Base-by-base conservation (phyloP, 768 basidiomycete genomes). In the Psilocybe subaeruginosa region DNA sequence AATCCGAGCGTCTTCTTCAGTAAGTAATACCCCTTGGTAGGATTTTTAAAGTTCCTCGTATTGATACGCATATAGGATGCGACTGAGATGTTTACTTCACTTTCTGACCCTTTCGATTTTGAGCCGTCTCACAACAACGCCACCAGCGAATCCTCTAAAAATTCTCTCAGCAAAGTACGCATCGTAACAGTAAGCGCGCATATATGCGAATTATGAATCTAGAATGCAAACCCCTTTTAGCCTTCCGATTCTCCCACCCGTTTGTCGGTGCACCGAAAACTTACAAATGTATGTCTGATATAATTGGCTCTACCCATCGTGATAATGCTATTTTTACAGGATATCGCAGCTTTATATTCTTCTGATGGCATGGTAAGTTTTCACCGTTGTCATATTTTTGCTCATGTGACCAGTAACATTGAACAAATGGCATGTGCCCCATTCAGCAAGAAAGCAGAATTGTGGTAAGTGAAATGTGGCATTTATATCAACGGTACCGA, bases 111-210 rank as follows among this genome's bases (percentile, higher is more conserved):
- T 47, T 30, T 30, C 16, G 49, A 30, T 6, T 23, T 43, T 43
- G 39, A 33, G n/a, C 17, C 11, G 1, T 58, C 57, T 9, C 17
- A 12, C 14, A 41, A 27, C 45, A 46, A 29, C 16, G n/a, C 8
- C 3, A 43, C 58, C 7, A 39, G 35, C 23, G 43, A 52, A 9
- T 7, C 51, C 16, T 50, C 54, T 16, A 9, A 27, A 52, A 60
- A 19, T 33, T 8, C 45, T 16, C 17, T 31, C 1, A 48, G 17
- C 41, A 60, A 35, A 19, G 35, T 62, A 9, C 54, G 61, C 39
- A 62, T 62, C 6, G 61, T 37, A n/a, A 45, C 56, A 52, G 61
- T 57, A 53, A 58, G 61, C 30, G 56, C 55, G 56, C 50, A 56
- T 52, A 56, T 56, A 14, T 41, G 8, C 23, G 9, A 27, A 31